Conservation (phyloP, 2,329 filamentous ascomycete species). For the Penicillium frequentans region DNA sequence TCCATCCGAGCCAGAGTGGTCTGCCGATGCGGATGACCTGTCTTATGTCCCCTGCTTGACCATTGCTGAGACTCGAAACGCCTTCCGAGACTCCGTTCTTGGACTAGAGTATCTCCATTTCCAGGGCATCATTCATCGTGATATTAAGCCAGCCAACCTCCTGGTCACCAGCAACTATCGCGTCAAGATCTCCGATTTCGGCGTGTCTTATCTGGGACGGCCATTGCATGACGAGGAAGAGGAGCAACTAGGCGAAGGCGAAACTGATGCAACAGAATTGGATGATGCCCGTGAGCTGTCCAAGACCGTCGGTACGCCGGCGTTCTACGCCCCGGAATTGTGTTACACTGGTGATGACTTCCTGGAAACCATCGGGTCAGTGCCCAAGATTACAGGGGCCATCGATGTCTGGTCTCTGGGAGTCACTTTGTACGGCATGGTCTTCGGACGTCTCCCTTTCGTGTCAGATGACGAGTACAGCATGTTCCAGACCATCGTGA, state of each 20-base stretch:
- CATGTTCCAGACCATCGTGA: slow-evolving; percentile 88
- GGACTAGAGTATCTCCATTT: slow-evolving; percentile 92
- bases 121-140: slow-evolving; percentile 78
- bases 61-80: slow-evolving; percentile 74
- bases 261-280: slow-evolving; percentile 81
- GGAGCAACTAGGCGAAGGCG: slow-evolving; percentile 75
- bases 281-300: slow-evolving; percentile 95
- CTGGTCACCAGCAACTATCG: slow-evolving; percentile 80
- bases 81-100: slow-evolving; percentile 89
- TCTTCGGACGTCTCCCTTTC: slow-evolving; percentile 92
- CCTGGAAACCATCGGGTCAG: slow-evolving; percentile 52
- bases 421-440: slow-evolving; percentile 91
- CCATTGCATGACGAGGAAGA: slow-evolving; percentile 80
- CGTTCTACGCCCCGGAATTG: slow-evolving; percentile 94
- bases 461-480: slow-evolving; percentile 87
- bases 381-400: slow-evolving; percentile 79
- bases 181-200: slow-evolving; percentile 98
- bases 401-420: slow-evolving; percentile 98
- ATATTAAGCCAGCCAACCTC: slow-evolving; percentile 88
- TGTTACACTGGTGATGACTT: slow-evolving; percentile 80
- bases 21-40: slow-evolving; percentile 71
- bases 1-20: slow-evolving; percentile 46
- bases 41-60: slow-evolving; percentile 94
- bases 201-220: slow-evolving; percentile 93
- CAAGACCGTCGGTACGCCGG: slow-evolving; percentile 95